Conservation (phyloP, 2,329 filamentous ascomycete genomes). For the Golovinomyces cichoracearum region DNA sequence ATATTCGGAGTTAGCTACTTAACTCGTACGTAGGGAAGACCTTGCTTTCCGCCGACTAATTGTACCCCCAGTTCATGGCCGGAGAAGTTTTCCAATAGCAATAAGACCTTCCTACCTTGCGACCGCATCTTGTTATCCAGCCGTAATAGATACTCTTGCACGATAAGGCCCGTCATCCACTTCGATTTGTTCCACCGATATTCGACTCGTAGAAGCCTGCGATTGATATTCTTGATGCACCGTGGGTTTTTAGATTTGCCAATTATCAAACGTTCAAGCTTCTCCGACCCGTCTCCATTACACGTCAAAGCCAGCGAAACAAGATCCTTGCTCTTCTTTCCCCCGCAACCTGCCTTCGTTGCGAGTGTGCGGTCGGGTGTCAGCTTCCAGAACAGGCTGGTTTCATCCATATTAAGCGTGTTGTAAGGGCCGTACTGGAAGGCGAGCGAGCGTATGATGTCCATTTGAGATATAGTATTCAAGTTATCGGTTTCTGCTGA, state of each 20-base stretch:
- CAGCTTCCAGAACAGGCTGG: conserved; percentile 2
- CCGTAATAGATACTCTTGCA: conserved; percentile 1
- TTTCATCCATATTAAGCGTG: conserved; percentile 1
- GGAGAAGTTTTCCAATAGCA: conserved; percentile 2
- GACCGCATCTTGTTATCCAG: conserved; percentile 2
- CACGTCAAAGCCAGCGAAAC: conserved; percentile 1
- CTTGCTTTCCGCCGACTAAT: background rate
- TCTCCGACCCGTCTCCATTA: background rate
- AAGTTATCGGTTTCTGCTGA: background rate
- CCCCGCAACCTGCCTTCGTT: background rate
- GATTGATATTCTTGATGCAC: conserved; percentile 2
- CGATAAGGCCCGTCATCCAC: conserved; percentile 2
- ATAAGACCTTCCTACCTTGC: background rate
- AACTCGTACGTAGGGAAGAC: background rate
- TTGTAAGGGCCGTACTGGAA: background rate
- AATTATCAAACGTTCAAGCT: conserved; percentile 1
- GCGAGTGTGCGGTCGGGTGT: background rate
- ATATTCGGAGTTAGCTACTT: background rate
- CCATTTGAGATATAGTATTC: background rate
- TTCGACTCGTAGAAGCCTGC: background rate
- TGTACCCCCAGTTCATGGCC: background rate
- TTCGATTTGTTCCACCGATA: conserved; percentile 3
- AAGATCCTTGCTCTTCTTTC: conserved; percentile 2
- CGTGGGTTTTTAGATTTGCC: conserved; percentile 2
- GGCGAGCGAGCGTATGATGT: background rate